phyloP scores from a whole-genome alignment of 2,329 filamentous ascomycete genomes.

The Parastagonospora avenae region DNA sequence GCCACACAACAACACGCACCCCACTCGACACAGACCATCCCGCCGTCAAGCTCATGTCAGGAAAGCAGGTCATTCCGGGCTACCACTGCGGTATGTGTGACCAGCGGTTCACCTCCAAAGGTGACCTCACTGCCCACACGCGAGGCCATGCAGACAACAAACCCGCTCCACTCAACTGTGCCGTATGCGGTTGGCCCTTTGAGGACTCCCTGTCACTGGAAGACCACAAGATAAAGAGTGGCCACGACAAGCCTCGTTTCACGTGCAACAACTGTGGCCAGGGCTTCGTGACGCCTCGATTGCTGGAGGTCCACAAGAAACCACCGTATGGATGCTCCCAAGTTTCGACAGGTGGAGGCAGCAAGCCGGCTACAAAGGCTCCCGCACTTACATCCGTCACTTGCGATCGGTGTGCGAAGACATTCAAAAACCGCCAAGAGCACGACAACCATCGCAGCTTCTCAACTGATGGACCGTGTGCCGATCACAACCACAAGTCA shows the following conservation, averaged over 20 bases:
- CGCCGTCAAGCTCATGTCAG: neutral
- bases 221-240: constrained; percentile 14
- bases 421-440: constrained; percentile 10
- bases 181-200: constrained; percentile 19
- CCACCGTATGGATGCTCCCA: constrained; percentile 11
- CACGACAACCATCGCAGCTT: constrained; percentile 18
- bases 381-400: neutral
- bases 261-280: constrained; percentile 9
- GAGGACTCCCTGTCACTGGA: constrained; percentile 27
- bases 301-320: constrained; percentile 9
- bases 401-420: constrained; percentile 17
- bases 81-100: constrained; percentile 25
- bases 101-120: constrained; percentile 17
- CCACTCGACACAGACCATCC: neutral
- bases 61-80: neutral
- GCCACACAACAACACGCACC: neutral
- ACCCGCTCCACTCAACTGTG: constrained; percentile 8
- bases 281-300: constrained; percentile 1
- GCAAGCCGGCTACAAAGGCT: neutral
- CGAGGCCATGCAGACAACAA: constrained; percentile 12
- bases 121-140: constrained; percentile 18
- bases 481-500: constrained; percentile 14
- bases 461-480: constrained; percentile 12
- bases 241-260: constrained; percentile 9
- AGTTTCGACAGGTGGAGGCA: neutral